These are phyloP conservation scores for Casuarina cunninghamiana DNA, from an alignment of 306 rosid species.

Conservation along the genomic window DNA sequence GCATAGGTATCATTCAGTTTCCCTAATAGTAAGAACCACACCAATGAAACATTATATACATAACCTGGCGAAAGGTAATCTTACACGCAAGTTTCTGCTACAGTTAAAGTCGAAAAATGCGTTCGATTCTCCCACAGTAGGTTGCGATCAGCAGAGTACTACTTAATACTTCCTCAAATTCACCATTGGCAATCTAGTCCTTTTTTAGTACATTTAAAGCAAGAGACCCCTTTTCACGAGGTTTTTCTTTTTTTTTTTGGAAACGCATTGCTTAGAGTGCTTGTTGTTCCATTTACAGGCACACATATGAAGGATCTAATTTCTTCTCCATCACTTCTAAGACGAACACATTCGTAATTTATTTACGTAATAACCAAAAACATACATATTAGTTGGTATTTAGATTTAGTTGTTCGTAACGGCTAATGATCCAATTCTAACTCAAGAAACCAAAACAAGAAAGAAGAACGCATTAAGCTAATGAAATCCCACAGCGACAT, in stretches of 20 bases:
- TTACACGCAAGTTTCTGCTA: background rate
- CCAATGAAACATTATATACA: background rate
- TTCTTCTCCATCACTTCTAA: background rate
- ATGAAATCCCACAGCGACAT: background rate
- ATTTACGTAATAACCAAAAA: background rate
- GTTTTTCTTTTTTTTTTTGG: background rate
- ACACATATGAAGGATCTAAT: background rate
- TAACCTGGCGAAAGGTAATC: background rate
- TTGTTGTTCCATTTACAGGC: background rate
- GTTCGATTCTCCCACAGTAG: background rate
- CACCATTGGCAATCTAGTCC: background rate
- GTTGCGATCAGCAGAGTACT: background rate
- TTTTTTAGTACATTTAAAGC: background rate
- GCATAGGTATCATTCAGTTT: conserved; percentile 3
- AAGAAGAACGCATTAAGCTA: background rate
- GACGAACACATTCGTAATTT: background rate
- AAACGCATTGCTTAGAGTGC: background rate
- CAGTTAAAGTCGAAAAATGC: background rate
- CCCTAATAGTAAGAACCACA: background rate
- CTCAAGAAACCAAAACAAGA: background rate
- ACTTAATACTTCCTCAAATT: background rate
- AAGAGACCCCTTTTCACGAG: conserved; percentile 1
- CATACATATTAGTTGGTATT: background rate
- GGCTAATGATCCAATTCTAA: background rate
- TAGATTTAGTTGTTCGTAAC: background rate